Evolutionary conservation across 306 rosid species (phyloP).

Genomic region (Cucurbita pepo): DNA sequence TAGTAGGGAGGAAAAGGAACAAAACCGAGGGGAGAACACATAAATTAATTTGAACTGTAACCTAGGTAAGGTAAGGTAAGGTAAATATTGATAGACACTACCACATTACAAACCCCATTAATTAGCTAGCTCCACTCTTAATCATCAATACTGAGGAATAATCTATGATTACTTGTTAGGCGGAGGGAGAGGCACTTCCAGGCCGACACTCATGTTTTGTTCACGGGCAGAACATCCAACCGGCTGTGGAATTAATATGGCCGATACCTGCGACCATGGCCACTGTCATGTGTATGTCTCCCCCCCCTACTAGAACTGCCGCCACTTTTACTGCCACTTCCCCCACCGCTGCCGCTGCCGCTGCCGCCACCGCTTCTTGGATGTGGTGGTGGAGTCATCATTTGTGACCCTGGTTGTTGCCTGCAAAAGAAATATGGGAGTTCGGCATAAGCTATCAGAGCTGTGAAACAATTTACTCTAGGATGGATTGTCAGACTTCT

Average conservation of each 20-base stretch:
- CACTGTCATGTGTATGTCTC: constrained; percentile 38
- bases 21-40: not conserved
- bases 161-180: not conserved
- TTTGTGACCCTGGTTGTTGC: constrained; percentile 72
- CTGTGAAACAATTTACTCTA: not conserved
- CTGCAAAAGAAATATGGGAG: constrained; percentile 22
- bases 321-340: constrained; percentile 27
- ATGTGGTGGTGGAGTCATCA: constrained; percentile 36
- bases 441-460: not conserved
- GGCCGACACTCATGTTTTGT: not conserved
- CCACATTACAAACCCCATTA: not conserved
- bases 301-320: constrained; percentile 54
- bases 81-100: not conserved
- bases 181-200: not conserved
- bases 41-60: not conserved
- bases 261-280: constrained; percentile 71
- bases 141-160: not conserved
- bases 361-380: constrained; percentile 41
- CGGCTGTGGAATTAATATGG: constrained; percentile 37
- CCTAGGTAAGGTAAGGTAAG: not conserved
- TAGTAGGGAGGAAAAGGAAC: not conserved
- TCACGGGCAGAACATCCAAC: not conserved
- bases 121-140: constrained; percentile 1
- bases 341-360: constrained; percentile 10
- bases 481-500: not conserved